These are phyloP conservation scores for Posidonia oceanica DNA, from an alignment of 116 monocot species.

Conservation along the genomic window DNA sequence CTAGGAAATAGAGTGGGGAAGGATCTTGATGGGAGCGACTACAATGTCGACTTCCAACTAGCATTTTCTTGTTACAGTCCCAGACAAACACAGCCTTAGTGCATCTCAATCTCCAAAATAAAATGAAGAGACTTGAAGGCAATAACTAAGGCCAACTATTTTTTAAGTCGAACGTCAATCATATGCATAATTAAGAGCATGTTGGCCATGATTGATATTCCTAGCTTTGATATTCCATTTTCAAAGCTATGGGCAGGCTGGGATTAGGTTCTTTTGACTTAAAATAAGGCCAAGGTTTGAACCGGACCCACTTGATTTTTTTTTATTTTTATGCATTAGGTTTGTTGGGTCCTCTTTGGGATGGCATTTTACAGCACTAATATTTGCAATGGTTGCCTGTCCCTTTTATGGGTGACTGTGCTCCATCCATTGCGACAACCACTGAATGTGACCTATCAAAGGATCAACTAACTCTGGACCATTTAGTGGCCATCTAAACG, in stretches of 20 bases:
- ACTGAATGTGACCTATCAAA: too few relatives aligned
- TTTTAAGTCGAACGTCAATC: not conserved
- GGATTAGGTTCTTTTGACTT: slow-evolving; percentile 1
- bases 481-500: too few relatives aligned
- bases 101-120: too few relatives aligned
- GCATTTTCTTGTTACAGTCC: too few relatives aligned
- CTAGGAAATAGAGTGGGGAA: too few relatives aligned
- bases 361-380: too few relatives aligned
- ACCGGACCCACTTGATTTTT: not conserved
- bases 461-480: too few relatives aligned
- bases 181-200: not conserved
- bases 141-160: too few relatives aligned
- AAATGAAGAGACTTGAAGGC: too few relatives aligned
- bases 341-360: not conserved
- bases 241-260: not conserved
- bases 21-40: too few relatives aligned
- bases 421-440: not conserved
- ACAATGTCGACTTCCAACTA: too few relatives aligned
- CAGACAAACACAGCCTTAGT: too few relatives aligned
- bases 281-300: not conserved
- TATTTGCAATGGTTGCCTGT: not conserved
- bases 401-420: not conserved
- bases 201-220: not conserved
- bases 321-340: not conserved
- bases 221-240: not conserved